Evolutionary conservation across 2,329 filamentous ascomycete species (phyloP).

Genomic region (Zasmidium cellare): DNA sequence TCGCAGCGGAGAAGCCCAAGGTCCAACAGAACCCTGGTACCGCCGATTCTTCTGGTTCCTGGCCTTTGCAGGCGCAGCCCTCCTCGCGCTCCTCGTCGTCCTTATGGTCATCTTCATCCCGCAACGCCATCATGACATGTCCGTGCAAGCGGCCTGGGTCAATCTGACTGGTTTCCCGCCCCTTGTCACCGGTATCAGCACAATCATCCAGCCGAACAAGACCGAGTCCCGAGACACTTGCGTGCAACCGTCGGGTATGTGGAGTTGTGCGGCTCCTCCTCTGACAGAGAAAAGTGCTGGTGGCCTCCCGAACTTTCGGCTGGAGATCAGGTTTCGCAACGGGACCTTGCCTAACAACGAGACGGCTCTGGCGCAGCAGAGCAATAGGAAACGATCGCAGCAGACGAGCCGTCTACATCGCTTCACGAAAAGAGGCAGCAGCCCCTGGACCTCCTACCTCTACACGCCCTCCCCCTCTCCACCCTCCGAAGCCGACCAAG

Average conservation of each 20-base stretch:
- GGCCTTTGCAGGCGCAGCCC: constrained; percentile 32
- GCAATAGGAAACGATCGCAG: constrained; percentile 8
- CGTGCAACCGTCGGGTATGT: constrained; percentile 70
- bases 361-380: constrained; percentile 14
- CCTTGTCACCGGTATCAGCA: constrained; percentile 80
- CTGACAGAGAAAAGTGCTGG: constrained; percentile 56
- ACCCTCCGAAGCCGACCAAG: constrained; percentile 68
- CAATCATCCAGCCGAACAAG: constrained; percentile 72
- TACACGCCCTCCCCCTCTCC: constrained; percentile 56
- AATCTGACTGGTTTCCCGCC: constrained; percentile 85
- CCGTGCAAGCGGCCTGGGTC: constrained; percentile 64
- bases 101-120: constrained; percentile 43
- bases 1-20: constrained; percentile 19
- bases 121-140: constrained; percentile 41
- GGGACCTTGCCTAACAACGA: constrained; percentile 42
- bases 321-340: constrained; percentile 69
- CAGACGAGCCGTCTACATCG: constrained; percentile 6
- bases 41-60: constrained; percentile 31
- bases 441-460: constrained; percentile 28
- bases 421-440: constrained; percentile 4
- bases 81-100: constrained; percentile 38
- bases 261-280: constrained; percentile 81
- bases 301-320: constrained; percentile 73
- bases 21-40: constrained; percentile 25
- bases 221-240: constrained; percentile 58